These are phyloP conservation scores for Cercis canadensis DNA, from an alignment of 306 rosid species.

Conservation along the genomic window DNA sequence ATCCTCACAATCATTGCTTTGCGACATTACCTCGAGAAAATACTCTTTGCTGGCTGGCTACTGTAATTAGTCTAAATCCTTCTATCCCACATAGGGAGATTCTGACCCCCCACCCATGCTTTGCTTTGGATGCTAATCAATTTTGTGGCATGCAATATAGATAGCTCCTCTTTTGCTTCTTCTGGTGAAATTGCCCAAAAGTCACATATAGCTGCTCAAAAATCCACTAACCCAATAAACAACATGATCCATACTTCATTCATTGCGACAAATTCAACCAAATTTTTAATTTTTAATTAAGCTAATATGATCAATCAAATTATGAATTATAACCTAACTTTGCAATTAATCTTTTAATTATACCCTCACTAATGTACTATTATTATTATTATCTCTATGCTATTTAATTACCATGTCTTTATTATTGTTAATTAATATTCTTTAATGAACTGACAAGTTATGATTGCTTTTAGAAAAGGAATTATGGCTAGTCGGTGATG, in stretches of 20 bases:
- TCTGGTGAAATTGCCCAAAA: background rate
- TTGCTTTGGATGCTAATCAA: constrained; percentile 7
- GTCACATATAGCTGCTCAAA: constrained; percentile 23
- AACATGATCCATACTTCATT: no score
- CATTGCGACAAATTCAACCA: no score
- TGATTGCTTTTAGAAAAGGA: background rate
- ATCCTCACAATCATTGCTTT: no score
- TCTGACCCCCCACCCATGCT: constrained; percentile 18
- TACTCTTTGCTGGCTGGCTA: background rate
- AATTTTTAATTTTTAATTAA: no score
- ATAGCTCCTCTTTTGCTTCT: constrained; percentile 3
- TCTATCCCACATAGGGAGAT: constrained; percentile 11
- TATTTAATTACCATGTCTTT: no score
- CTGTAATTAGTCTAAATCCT: constrained; percentile 6
- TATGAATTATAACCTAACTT: no score
- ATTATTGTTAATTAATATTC: no score
- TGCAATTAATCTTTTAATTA: no score
- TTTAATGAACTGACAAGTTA: background rate
- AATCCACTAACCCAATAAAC: no score
- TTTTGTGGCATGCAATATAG: background rate
- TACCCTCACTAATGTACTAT: no score
- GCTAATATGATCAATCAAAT: no score
- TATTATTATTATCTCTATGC: no score
- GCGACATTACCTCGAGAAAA: constrained; percentile 23
- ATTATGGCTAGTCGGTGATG: background rate